A percentile compares a stretch with the other conserved stretches of the same genome.
phyloP scores from a whole-genome alignment of 2,329 filamentous ascomycete genomes.

The Neopestalotiopsis sp. region DNA sequence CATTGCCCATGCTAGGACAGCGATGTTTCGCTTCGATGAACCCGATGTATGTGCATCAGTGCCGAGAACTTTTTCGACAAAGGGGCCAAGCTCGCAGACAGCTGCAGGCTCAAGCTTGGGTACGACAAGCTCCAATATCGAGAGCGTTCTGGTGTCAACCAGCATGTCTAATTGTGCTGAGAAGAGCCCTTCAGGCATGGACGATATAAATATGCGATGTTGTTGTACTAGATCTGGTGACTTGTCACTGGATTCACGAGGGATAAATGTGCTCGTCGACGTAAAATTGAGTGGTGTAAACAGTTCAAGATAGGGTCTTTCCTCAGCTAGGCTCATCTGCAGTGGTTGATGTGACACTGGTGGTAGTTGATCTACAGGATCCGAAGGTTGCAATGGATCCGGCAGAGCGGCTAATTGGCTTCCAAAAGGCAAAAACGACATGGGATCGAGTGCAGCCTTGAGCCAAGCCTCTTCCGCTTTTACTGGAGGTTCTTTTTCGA shows the following conservation, averaged over 20 bases:
- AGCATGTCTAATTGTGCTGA: constrained; percentile 61
- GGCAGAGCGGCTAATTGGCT: constrained; percentile 36
- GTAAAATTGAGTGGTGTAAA: constrained; percentile 72
- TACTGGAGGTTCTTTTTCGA: constrained; percentile 34
- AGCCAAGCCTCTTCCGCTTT: constrained; percentile 47
- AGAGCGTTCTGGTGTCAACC: constrained; percentile 58
- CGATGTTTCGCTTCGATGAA: constrained; percentile 61
- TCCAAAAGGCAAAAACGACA: constrained; percentile 57
- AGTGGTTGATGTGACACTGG: constrained; percentile 69
- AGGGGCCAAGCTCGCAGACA: constrained; percentile 60
- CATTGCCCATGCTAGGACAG: constrained; percentile 69
- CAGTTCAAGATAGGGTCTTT: constrained; percentile 71
- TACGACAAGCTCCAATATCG: constrained; percentile 58
- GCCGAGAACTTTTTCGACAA: constrained; percentile 49
- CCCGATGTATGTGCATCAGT: constrained; percentile 36
- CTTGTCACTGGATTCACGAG: constrained; percentile 30
- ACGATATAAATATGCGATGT: constrained; percentile 60
- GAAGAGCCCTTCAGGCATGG: constrained; percentile 59
- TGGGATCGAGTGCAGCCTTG: constrained; percentile 55
- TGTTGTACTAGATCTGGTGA: constrained; percentile 48
- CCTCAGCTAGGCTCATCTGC: constrained; percentile 65
- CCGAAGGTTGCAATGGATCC: constrained; percentile 26
- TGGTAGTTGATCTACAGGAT: constrained; percentile 41
- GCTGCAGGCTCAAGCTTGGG: constrained; percentile 62
- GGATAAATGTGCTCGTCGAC: constrained; percentile 55